Conservation (phyloP, 345 rosid genomes). For the Gossypium sturtianum region DNA sequence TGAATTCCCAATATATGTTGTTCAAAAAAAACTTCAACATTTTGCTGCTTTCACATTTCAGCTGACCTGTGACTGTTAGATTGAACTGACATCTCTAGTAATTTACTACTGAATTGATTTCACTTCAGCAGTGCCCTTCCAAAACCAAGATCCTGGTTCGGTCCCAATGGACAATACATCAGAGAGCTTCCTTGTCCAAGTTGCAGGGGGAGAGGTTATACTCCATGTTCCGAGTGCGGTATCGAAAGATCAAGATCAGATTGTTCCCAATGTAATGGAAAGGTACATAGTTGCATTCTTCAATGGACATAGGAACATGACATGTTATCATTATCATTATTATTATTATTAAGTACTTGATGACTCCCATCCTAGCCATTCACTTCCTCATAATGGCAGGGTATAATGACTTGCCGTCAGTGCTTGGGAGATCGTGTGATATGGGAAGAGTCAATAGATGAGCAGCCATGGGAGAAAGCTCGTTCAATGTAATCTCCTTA, state of each 20-base stretch:
- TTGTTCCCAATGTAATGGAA: conserved; percentile 74
- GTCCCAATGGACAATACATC: conserved; percentile 89
- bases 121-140: conserved; percentile 39
- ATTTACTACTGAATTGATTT: conserved; percentile 8
- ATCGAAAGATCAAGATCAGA: conserved; percentile 65
- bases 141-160: conserved; percentile 87
- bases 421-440: conserved; percentile 89
- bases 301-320: background rate
- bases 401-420: conserved; percentile 66
- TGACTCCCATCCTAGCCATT: background rate
- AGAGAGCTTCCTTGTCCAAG: conserved; percentile 92
- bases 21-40: too few relatives aligned
- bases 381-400: conserved; percentile 34
- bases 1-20: too few relatives aligned
- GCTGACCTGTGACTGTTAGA: background rate
- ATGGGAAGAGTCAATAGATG: conserved; percentile 96
- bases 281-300: conserved; percentile 34
- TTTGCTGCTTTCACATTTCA: background rate
- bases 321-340: background rate
- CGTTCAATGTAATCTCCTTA: conserved; percentile 53
- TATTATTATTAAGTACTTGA: background rate
- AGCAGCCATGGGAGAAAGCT: conserved; percentile 94
- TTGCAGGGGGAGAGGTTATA: conserved; percentile 92
- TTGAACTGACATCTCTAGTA: background rate
- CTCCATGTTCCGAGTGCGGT: conserved; percentile 80